Evolutionary conservation across 495 filamentous ascomycete genomes (phyloP), one percentile per base, ranked within the genome.

Genomic region (Penicillium salamii): DNA sequence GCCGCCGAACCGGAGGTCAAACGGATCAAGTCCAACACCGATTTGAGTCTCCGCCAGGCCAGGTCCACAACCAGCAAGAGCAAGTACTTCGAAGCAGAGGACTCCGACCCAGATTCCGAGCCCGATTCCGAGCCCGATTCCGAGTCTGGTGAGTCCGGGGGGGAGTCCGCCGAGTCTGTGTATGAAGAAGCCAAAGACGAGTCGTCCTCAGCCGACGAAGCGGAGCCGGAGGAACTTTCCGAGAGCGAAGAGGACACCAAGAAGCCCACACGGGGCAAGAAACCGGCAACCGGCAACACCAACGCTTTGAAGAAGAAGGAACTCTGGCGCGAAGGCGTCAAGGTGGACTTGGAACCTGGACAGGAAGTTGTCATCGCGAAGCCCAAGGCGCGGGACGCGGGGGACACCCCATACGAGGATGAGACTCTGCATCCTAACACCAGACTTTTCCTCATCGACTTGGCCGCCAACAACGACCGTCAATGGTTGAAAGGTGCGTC

Each of bases 401-500:
- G 82, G 6, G 77, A 80, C 9, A 75, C 82, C 6, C 77, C 78
- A 0, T 96, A 96, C 68, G 62, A 71, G 23, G 83, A 89, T 51
- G 72, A 83, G 32, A 81, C 67, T 5, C 68, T 96, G 36, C 90
- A 96, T 68, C 82, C 84, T 20, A 95, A 96, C 57, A 96, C 89
- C 6, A 66, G 90, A 49, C 72, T 84, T 3, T 96, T 96, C 62
- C 69, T 96, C 51, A 65, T 72, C 42, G 89, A 93, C 55, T 71
- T 96, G 40, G 81, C 79, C 48, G 71, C 75, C 44, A 88, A 96
- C 61, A 96, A 96, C 65, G 79, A 90, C 23, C 78, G 90, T 34
- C 66, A 81, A 50, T 95, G 90, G 90, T 71, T 95, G 42, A 91
- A 91, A 75, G 70, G 86, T 90, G 73, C 50, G 70, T 63, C 3